These are phyloP conservation scores for Drosera capensis DNA, from an alignment of 148 eudicot genomes.

Conservation along the genomic window DNA sequence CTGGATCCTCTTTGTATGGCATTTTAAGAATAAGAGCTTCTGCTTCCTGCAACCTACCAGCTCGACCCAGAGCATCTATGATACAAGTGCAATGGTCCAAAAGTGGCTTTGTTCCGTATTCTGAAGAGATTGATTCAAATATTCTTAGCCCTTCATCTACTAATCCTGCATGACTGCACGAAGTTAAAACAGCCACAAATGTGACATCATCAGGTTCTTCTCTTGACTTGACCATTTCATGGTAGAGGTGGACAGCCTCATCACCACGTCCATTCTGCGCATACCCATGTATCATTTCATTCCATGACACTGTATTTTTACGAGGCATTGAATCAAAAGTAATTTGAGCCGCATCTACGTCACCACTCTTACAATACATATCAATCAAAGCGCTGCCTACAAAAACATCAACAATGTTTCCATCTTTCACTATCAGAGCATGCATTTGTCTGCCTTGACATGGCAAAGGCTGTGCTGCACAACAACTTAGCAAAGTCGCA, in stretches of 20 bases:
- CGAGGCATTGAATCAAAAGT: constrained; percentile 36
- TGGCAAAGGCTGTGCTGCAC: constrained; percentile 37
- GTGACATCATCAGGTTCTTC: constrained; percentile 49
- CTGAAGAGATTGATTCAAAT: constrained; percentile 41
- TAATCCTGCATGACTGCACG: constrained; percentile 71
- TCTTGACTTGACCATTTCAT: constrained; percentile 27
- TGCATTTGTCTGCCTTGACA: constrained; percentile 58
- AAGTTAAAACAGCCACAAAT: constrained; percentile 45
- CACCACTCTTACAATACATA: constrained; percentile 72
- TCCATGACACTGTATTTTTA: constrained; percentile 50
- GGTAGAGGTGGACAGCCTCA: constrained; percentile 40
- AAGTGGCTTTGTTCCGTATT: constrained; percentile 29
- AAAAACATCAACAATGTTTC: constrained; percentile 31
- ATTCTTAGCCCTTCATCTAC: constrained; percentile 35
- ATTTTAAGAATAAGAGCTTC: constrained; percentile 34
- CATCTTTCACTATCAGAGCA: constrained; percentile 35
- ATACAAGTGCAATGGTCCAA: constrained; percentile 67
- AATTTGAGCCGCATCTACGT: constrained; percentile 27
- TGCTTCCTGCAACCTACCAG: constrained; percentile 58
- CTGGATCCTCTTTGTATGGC: constrained; percentile 44
- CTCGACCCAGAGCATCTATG: constrained; percentile 62
- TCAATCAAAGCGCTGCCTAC: constrained; percentile 59
- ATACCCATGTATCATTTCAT: constrained; percentile 70
- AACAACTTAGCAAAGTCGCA: constrained; percentile 43
- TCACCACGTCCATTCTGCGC: constrained; percentile 56